Evolutionary conservation across 192 early-diverging fungal species (phyloP).

Genomic region (Endogone sp.): DNA sequence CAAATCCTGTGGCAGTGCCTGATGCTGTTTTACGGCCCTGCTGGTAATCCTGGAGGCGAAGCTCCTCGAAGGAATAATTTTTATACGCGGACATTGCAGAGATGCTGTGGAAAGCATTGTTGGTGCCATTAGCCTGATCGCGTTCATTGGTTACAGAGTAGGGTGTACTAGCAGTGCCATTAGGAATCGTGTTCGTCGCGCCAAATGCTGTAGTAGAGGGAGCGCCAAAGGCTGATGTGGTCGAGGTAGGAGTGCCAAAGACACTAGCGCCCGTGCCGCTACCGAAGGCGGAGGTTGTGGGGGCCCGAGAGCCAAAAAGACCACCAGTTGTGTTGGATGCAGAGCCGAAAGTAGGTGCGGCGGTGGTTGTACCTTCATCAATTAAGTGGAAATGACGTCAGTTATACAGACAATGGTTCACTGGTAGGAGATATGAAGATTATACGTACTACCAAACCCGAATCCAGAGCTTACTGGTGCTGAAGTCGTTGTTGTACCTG

Average conservation of each 20-base stretch:
- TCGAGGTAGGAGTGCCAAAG: constrained; percentile 33
- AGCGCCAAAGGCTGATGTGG: constrained; percentile 38
- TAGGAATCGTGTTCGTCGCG: constrained; percentile 16
- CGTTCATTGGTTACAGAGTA: constrained; percentile 50
- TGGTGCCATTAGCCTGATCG: constrained; percentile 44
- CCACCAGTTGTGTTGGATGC: constrained; percentile 28
- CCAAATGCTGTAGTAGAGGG: constrained; percentile 39
- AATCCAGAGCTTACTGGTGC: background rate
- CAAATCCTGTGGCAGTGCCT: constrained; percentile 27
- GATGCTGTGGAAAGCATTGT: constrained; percentile 64
- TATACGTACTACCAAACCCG: constrained; percentile 6
- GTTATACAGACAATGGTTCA: background rate
- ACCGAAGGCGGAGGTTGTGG: constrained; percentile 40
- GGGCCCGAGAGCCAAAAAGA: constrained; percentile 26
- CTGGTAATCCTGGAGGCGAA: constrained; percentile 85
- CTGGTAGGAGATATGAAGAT: background rate
- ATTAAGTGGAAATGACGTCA: background rate
- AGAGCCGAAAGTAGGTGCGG: constrained; percentile 40
- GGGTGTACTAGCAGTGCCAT: constrained; percentile 51
- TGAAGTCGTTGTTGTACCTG: background rate
- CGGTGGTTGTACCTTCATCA: constrained; percentile 24
- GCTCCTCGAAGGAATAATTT: constrained; percentile 84
- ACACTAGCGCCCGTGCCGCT: constrained; percentile 13
- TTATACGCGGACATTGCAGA: constrained; percentile 85
- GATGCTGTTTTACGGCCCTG: constrained; percentile 66